Conservation (phyloP, 2,329 filamentous ascomycete genomes). For the Stromatinia cepivora region DNA sequence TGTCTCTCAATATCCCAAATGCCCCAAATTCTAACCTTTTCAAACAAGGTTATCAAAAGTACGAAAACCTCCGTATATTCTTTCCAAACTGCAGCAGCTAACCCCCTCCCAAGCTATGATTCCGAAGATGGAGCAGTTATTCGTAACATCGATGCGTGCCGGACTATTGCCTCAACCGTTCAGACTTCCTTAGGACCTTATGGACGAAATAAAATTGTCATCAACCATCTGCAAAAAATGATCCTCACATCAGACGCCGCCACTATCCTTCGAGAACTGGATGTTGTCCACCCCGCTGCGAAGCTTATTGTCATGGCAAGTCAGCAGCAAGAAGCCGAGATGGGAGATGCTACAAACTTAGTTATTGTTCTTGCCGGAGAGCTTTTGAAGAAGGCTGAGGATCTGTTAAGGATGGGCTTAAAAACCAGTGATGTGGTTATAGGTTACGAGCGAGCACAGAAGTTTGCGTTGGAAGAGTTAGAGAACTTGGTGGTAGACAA, state of each 20-base stretch:
- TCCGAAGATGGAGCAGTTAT: conserved; percentile 98
- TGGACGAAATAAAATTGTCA: conserved; percentile 98
- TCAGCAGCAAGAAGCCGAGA: conserved; percentile 98
- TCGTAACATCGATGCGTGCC: conserved; percentile 97
- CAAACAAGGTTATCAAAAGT: conserved; percentile 92
- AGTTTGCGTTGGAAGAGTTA: conserved; percentile 78
- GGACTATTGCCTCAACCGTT: conserved; percentile 91
- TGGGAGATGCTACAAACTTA: conserved; percentile 97
- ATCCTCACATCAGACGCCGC: conserved; percentile 97
- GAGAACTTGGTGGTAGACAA: conserved; percentile 91
- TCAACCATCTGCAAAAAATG: conserved; percentile 99
- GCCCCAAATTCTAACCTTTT: conserved; percentile 92
- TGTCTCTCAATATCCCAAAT: conserved; percentile 96
- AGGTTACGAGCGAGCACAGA: conserved; percentile 93
- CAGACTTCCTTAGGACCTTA: conserved; percentile 96
- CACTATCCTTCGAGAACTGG: conserved; percentile 94
- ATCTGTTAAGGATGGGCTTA: conserved; percentile 91
- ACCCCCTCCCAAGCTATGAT: conserved; percentile 71
- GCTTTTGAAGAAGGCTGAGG: conserved; percentile 94
- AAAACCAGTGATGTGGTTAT: conserved; percentile 98
- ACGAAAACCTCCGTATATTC: conserved; percentile 43
- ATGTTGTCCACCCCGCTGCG: conserved; percentile 96
- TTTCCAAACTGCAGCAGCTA: conserved; percentile 38
- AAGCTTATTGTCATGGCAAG: conserved; percentile 98
- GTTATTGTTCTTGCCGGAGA: conserved; percentile 96